Conservation (phyloP, 768 basidiomycete genomes). For the Tricholoma matsutake region DNA sequence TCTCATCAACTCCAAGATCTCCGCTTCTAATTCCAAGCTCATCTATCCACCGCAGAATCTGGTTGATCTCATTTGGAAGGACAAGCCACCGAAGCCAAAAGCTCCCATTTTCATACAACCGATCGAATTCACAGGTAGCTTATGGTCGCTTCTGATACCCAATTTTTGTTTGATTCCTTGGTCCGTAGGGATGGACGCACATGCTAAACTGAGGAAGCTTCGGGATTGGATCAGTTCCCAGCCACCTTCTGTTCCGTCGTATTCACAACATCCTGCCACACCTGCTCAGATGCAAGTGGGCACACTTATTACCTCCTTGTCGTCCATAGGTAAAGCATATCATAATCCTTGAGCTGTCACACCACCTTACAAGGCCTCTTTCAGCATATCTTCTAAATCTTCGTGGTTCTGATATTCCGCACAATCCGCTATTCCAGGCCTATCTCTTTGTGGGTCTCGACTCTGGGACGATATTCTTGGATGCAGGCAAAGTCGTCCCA, state of each 20-base stretch:
- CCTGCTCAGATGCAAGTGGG: constrained; percentile 62
- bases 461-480: constrained; percentile 72
- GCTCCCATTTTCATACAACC: constrained; percentile 66
- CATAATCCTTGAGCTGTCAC: not conserved
- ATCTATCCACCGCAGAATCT: constrained; percentile 82
- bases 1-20: constrained; percentile 54
- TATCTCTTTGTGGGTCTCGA: constrained; percentile 75
- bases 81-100: constrained; percentile 67
- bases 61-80: constrained; percentile 78
- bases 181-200: constrained; percentile 50
- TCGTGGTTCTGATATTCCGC: constrained; percentile 86
- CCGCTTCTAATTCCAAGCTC: constrained; percentile 56
- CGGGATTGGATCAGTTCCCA: constrained; percentile 67
- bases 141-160: not conserved
- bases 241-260: constrained; percentile 56
- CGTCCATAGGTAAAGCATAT: constrained; percentile 59
- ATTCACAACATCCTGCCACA: constrained; percentile 59
- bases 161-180: not conserved
- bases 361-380: not conserved
- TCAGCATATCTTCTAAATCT: constrained; percentile 85
- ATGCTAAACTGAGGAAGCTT: constrained; percentile 66
- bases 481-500: constrained; percentile 56
- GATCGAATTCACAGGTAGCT: constrained; percentile 63
- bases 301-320: constrained; percentile 64
- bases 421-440: constrained; percentile 88